Evolutionary conservation across 345 rosid genomes (phyloP), one percentile per base, ranked within the genome.

Genomic region (Noccaea bulbosa): DNA sequence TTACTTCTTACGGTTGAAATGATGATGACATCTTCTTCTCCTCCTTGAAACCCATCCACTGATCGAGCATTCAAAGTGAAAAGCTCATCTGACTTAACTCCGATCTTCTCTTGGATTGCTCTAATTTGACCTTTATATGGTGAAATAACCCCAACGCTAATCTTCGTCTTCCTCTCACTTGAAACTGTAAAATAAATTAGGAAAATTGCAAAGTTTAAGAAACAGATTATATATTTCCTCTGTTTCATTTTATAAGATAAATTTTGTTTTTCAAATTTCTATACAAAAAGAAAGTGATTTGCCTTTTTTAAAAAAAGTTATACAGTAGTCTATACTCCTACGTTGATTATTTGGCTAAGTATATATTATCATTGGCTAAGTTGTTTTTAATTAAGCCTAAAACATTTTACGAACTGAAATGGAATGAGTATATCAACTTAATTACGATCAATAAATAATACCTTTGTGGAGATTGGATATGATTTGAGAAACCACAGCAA

Each of bases 11-110:
- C 83, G 33, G 85, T 81, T 0, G 87, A 83, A 14, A 83, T 70
- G 38, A 81, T 79, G 6, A 81, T 79, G 0, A 83, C 50, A n/a
- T 83, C 87, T 45, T 81, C 81, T 35, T 78, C 87, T 5, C 85
- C 79, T 5, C 85, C 85, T 72, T 83, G 83, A 65, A 83, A 79
- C 12, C 85, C 85, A 65, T 83, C 87, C 20, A 83, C 80, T 0
- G 83, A 73, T 11, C 74, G 61, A 14, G 82, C 79, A 15, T 33
- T 80, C 38, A 79, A 77, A 9, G 70, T 52, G 71, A 84, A 80
- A 5, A 44, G 64, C 5, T 64, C 2, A 4, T 53, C 44, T 7
- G 71, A 35, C 45, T 32, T 66, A 16, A 57, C 55, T 24, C 67
- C 67, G 3, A 78, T 11, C 14, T 27, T 84, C 48, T 78, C 71